Evolutionary conservation across 2,329 filamentous ascomycete genomes (phyloP), one percentile per base, ranked within the genome.

Genomic region (Fusarium sp.): DNA sequence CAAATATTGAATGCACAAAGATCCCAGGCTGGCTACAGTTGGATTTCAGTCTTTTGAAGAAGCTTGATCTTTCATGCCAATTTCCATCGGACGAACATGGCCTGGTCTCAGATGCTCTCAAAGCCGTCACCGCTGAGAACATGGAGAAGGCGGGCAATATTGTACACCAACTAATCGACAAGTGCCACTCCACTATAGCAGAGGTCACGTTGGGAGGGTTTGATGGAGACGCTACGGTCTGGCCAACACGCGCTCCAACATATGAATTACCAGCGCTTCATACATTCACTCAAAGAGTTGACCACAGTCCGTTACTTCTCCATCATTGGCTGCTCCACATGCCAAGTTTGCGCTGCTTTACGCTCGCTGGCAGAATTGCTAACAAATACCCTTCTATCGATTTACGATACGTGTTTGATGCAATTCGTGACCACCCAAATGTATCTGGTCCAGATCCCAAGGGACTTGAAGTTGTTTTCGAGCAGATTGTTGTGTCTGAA

Each of bases 131-230:
- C 7, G 43, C 27, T 4, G 41, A 56, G 7, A 5, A 8, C 22
- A 38, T 5, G 16, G 46, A 10, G 9, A 20, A 51, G 11, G 11
- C 45, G 4, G 54, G 54, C 3, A 32, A 51, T 13, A 16, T 57
- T 1, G 48, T 16, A 11, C 54, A 57, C 16, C 22, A 57, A 12
- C 8, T 57, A 2, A 8, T 51, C 6, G 45, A 57, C 3, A 51
- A 51, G 12, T 57, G 54, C 3, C 44, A 57, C 8, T 57, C 32
- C 3, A 57, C 30, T 18, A 13, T 57, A 30, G 53, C 6, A 20
- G 22, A 1, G 32, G 41, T 5, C n/a, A 24, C 1, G 24, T 15
- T 18, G 44, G 44, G 5, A 16, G 7, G 43, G 54, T 16, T 25
- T 41, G 11, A 16, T 57, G 5, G 20, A 24, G 29, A 30, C 7